Conservation (phyloP, 306 rosid genomes). For the Cercis canadensis region DNA sequence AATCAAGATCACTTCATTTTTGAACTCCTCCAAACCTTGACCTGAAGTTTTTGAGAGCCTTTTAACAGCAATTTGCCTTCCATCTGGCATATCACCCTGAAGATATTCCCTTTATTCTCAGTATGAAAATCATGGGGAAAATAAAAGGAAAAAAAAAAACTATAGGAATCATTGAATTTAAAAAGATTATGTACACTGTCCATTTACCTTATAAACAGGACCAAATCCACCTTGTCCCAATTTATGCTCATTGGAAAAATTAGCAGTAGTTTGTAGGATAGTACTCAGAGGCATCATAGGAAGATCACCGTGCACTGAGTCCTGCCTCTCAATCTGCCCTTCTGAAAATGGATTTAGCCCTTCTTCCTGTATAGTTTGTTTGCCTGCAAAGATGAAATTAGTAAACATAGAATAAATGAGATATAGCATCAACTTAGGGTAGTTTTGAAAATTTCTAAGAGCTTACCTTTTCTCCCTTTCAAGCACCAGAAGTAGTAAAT, state of each 20-base stretch:
- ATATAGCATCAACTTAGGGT: neutral
- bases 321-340: slow-evolving; percentile 32
- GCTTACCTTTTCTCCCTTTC: slow-evolving; percentile 33
- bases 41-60: slow-evolving; percentile 51
- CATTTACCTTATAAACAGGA: slow-evolving; percentile 49
- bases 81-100: slow-evolving; percentile 45
- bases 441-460: neutral
- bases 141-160: neutral
- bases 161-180: too few species aligned
- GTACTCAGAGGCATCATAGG: slow-evolving; percentile 45
- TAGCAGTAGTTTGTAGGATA: slow-evolving; percentile 36
- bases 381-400: slow-evolving; percentile 26
- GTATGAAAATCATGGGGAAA: slow-evolving; percentile 12
- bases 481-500: slow-evolving; percentile 40
- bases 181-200: neutral
- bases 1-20: slow-evolving; percentile 56
- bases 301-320: slow-evolving; percentile 38
- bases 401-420: slow-evolving; percentile 9
- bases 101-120: slow-evolving; percentile 6
- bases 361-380: slow-evolving; percentile 22
- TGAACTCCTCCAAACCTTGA: slow-evolving; percentile 47
- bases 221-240: slow-evolving; percentile 59
- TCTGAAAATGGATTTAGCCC: slow-evolving; percentile 30
- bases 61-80: slow-evolving; percentile 46
- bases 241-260: slow-evolving; percentile 40